These are phyloP conservation scores for Paramecium octaurelia DNA, from an alignment of 73 alveolate genomes.

Conservation along the genomic window DNA sequence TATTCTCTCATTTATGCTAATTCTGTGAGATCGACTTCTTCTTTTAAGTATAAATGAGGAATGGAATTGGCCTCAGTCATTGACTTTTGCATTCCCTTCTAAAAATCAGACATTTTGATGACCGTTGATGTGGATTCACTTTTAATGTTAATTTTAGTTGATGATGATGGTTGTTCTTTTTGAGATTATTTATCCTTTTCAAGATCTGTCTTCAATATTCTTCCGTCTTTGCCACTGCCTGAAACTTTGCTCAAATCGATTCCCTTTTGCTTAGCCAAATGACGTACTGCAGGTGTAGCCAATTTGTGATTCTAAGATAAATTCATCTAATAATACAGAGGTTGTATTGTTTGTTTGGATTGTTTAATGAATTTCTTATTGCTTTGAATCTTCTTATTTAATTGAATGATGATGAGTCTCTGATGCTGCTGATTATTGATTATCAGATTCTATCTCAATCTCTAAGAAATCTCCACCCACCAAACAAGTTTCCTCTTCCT, in stretches of 20 bases:
- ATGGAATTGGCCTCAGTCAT: constrained; percentile 78
- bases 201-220: constrained; percentile 74
- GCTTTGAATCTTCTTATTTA: not conserved
- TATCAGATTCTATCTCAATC: constrained; percentile 46
- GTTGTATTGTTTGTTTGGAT: not conserved
- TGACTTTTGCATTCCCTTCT: constrained; percentile 82
- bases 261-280: constrained; percentile 73
- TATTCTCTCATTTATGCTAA: constrained; percentile 69
- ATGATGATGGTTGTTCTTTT: not conserved
- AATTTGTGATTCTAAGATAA: not conserved
- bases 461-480: constrained; percentile 60
- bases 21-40: constrained; percentile 74
- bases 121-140: constrained; percentile 34
- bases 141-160: not conserved
- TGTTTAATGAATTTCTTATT: not conserved
- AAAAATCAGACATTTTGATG: constrained; percentile 71
- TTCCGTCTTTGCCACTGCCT: constrained; percentile 83
- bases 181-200: not conserved
- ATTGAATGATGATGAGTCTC: not conserved
- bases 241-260: constrained; percentile 63
- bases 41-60: constrained; percentile 81
- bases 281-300: constrained; percentile 88
- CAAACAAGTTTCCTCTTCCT: constrained; percentile 60
- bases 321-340: not conserved
- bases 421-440: not conserved